A percentile compares a stretch with the other conserved stretches of the same genome.
Conservation (phyloP, 345 rosid species). For the Bruguiera sexangula region DNA sequence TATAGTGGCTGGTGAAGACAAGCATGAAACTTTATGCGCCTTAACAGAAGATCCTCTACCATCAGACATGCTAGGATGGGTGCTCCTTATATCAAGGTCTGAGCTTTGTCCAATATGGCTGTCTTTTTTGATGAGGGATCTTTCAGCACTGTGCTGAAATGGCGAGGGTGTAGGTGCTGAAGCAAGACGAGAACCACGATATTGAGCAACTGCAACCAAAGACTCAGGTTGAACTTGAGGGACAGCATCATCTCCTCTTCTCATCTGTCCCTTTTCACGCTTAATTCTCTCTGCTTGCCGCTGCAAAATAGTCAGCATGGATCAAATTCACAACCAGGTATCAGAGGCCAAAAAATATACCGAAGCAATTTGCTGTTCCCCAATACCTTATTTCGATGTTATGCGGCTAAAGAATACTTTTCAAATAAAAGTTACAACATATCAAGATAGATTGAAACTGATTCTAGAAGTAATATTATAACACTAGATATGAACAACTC, state of each 20-base stretch:
- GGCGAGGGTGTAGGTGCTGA: constrained; percentile 82
- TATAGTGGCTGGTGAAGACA: constrained; percentile 51
- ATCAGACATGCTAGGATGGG: constrained; percentile 15
- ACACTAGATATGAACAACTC: too few relatives aligned
- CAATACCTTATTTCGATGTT: too few relatives aligned
- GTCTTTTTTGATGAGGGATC: background rate
- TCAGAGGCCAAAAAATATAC: background rate
- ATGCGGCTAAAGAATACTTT: too few relatives aligned
- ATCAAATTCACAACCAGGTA: too few relatives aligned
- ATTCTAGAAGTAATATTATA: too few relatives aligned
- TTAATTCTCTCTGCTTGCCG: constrained; percentile 67
- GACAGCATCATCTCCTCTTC: constrained; percentile 58
- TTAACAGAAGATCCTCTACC: constrained; percentile 34
- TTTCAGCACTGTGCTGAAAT: constrained; percentile 37
- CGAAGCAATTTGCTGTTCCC: background rate
- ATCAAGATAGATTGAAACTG: too few relatives aligned
- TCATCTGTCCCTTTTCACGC: constrained; percentile 57
- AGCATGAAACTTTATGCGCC: constrained; percentile 42
- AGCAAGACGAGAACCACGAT: constrained; percentile 86
- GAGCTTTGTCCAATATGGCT: constrained; percentile 3
- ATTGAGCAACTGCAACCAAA: constrained; percentile 71
- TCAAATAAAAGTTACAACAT: too few relatives aligned
- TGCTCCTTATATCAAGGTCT: background rate
- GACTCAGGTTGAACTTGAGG: constrained; percentile 49
- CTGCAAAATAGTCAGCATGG: constrained; percentile 38